Percentiles rank a stretch among this genome's conserved stretches.
Evolutionary conservation across 208 protist genomes (phyloP).

Genomic region (Leishmania turanica): DNA sequence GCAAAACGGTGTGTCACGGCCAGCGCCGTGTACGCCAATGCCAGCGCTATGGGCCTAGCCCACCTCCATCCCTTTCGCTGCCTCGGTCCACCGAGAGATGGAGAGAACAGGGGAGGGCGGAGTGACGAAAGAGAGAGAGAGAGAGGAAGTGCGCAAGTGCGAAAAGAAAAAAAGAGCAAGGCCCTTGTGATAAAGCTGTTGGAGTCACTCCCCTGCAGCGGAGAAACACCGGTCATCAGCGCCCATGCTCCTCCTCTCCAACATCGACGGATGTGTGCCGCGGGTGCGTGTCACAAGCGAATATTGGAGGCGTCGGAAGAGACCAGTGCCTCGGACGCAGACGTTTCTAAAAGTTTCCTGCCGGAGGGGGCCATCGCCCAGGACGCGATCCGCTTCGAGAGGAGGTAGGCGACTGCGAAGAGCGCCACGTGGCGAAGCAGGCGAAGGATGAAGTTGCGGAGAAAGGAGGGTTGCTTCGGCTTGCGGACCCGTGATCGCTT

Average conservation of each 20-base stretch:
- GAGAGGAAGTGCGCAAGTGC: neutral
- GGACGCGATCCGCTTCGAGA: constrained; percentile 30
- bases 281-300: neutral
- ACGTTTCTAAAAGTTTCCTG: constrained; percentile 17
- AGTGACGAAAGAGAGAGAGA: neutral
- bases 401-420: constrained; percentile 42
- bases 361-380: constrained; percentile 24
- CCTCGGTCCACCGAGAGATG: neutral
- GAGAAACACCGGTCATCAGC: neutral
- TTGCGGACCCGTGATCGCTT: constrained; percentile 16
- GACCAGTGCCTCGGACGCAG: constrained; percentile 5
- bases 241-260: neutral
- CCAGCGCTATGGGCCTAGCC: neutral
- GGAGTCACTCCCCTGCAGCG: neutral
- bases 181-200: neutral
- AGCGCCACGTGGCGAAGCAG: constrained; percentile 44
- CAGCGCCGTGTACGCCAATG: neutral
- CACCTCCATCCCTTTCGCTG: neutral
- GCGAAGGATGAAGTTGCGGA: constrained; percentile 33
- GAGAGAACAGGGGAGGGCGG: neutral
- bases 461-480: constrained; percentile 31
- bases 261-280: neutral
- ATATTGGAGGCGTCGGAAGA: constrained; percentile 8
- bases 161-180: neutral
- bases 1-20: neutral